Base-by-base conservation (phyloP, 495 filamentous ascomycete genomes). In the Penicillium lividum region DNA sequence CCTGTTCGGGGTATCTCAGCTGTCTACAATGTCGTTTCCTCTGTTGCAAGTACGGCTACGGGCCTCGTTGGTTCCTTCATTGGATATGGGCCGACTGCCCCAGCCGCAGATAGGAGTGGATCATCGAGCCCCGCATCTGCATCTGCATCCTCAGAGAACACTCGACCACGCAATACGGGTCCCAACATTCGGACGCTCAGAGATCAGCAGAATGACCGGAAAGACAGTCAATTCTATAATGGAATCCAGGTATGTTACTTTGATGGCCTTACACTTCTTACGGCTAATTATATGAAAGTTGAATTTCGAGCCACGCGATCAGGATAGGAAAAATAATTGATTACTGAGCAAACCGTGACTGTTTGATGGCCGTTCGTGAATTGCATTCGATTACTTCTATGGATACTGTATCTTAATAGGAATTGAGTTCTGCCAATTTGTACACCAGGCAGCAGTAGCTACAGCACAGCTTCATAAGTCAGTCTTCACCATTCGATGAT, bases 151-250 rank as follows among this genome's bases (percentile, higher is more conserved):
- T 30, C 51, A 4, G 33, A 22, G 25, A 46, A 15, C 40, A 50
- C 59, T 34, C 55, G 67, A 47, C 46, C 65, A 30, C 64, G 57
- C 30, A 54, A 61, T 9, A 58, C 61, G 4, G 69, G 70, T 5
- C 64, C 65, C 4, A 78, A 77, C 29, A 80, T 89, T 51, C 74
- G 82, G 51, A 89, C 87, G 7, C 62, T 89, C 53, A 70, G 76
- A 49, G 84, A 87, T 65, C 81, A 84, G 50, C 67, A 71, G 43
- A 71, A 72, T 36, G 74, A 75, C 51, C 72, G 69, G 48, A 81
- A 78, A 63, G 68, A 87, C 56, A 77, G 80, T 25, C 84, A 93
- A 63, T 84, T 92, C 38, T 96, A 96, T 68, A 96, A 96, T 71
- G 92, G 92, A 4, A 96, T 96, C 65, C 89, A 90, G 69, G 89